Base-by-base conservation (phyloP, 2,329 filamentous ascomycete species). In the Paecilomyces variotii region DNA sequence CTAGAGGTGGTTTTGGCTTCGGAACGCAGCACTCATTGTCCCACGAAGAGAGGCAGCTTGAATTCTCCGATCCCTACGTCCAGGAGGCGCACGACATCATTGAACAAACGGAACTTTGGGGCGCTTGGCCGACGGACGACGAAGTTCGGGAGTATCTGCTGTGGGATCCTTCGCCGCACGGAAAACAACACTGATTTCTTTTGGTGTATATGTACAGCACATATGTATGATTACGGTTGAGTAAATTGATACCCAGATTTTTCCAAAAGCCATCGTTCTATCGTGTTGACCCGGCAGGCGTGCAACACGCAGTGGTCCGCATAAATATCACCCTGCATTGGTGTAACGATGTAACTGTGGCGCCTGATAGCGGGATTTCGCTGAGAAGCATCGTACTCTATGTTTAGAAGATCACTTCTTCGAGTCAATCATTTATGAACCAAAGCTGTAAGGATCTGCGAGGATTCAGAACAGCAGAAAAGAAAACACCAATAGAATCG, bases 81-180 rank as follows among this genome's bases (percentile, higher is more conserved):
- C 64, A 72, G 58, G 69, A 74, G 59, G 73, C 73, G 58, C 69
- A 71, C 63, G 67, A 72, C 53, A 70, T 77, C 50, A 64, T 78
- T 61, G 67, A 69, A 45, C 60, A 63, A 54, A 71, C 72, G 19
- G 62, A 63, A 19, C 57, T 65, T 19, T 76, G 72, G 75, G 70
- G 68, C 19, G 64, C 70, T 19, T 79, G 76, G 76, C 76, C 76
- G 11, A 72, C 66, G 54, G 70, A 76, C 59, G 67, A 70, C 27
- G 76, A 79, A 58, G 69, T 77, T 53, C 59, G 65, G 56, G 65
- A 70, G 26, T 78, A 78, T 64, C 55, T 66, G 39, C 54, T 57
- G 30, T 63, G 63, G 61, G 35, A 45, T 39, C 28, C 30, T 32
- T n/a, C 25, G 24, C 19, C 50, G 50, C 24, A 52, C 5, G 9